Base-by-base conservation (phyloP, 306 rosid genomes). In the Sindora glabra region DNA sequence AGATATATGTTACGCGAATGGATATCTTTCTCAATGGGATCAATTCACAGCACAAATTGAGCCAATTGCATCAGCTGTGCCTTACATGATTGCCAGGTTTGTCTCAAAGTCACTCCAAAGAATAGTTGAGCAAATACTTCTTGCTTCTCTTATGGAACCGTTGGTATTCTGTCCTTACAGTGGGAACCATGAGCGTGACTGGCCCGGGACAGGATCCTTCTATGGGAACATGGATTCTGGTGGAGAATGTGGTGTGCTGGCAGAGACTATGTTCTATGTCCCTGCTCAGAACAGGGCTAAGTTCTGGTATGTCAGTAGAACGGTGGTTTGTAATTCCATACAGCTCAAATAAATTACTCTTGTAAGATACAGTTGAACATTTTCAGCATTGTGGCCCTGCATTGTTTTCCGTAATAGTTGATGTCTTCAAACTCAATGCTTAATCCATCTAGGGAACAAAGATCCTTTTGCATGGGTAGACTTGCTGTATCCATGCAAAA, bases 111-210 rank as follows among this genome's bases (percentile, higher is more conserved):
- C 26, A 6, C 40, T 36, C 26, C 18, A 22, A 68, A 55, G 16
- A 17, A 26, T 48, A 39, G 51, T 48, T 65, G 5, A 48, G 25
- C 27, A 39, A 44, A 27, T 42, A 6, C 26, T 38, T 73, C 22
- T 62, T 33, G n/a, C n/a, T 27, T 45, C 45, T 48, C 17, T 32
- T 40, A 29, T 59, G 62, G 7, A 48, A 30, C 5, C 29, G 25
- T 24, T 63, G 64, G 30, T 56, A 12, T 48, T 26, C 22, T 46
- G 40, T 64, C 36, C 55, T 65, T 75, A 22, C 66, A 87, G 97
- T 59, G 97, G 96, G 44, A 91, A 91, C 69, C 97, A 91, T 63
- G 97, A 91, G 69, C 84, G 96, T 65, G 97, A 91, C 65, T 91
- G 97, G 97, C 97, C 95, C 0, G 79, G 73, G 48, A 74, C 95